phyloP scores from a whole-genome alignment of 257 asterid genomes.

The Solanum pimpinellifolium region DNA sequence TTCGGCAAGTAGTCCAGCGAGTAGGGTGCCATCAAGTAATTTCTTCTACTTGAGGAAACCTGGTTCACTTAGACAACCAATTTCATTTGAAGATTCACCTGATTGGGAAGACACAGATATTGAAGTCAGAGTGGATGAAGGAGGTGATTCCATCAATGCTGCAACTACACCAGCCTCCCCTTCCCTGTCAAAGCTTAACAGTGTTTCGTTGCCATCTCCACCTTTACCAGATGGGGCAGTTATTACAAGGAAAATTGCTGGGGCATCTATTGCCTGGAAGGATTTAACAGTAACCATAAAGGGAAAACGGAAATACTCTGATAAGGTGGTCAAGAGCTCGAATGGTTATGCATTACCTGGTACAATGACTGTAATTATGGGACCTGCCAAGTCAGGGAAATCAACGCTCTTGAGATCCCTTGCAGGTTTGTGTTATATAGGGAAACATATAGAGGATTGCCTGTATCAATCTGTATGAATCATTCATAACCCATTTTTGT shows the following conservation, averaged over 20 bases:
- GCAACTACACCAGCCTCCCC: constrained; percentile 82
- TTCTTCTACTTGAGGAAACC: constrained; percentile 90
- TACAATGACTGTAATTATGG: constrained; percentile 98
- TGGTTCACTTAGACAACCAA: constrained; percentile 77
- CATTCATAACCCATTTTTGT: neutral
- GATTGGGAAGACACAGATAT: constrained; percentile 90
- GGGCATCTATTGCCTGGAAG: constrained; percentile 93
- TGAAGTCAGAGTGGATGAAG: constrained; percentile 74
- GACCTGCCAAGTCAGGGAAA: constrained; percentile 98
- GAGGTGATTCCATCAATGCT: constrained; percentile 70
- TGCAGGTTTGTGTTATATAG: constrained; percentile 44
- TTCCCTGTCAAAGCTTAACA: constrained; percentile 78
- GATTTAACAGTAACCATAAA: constrained; percentile 84
- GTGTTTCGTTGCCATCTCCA: constrained; percentile 80
- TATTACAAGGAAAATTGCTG: constrained; percentile 53
- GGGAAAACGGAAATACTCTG: constrained; percentile 91
- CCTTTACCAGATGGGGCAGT: constrained; percentile 64
- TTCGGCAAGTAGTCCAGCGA: constrained; percentile 91
- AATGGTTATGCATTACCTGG: constrained; percentile 94
- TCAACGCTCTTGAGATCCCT: constrained; percentile 96
- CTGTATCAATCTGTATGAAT: neutral
- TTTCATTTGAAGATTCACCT: constrained; percentile 95
- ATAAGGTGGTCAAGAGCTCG: constrained; percentile 82
- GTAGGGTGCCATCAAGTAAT: constrained; percentile 90
- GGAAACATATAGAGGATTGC: neutral